Conservation (phyloP, 108 stramenopile genomes). For the Nannochloropsis oceanica region DNA sequence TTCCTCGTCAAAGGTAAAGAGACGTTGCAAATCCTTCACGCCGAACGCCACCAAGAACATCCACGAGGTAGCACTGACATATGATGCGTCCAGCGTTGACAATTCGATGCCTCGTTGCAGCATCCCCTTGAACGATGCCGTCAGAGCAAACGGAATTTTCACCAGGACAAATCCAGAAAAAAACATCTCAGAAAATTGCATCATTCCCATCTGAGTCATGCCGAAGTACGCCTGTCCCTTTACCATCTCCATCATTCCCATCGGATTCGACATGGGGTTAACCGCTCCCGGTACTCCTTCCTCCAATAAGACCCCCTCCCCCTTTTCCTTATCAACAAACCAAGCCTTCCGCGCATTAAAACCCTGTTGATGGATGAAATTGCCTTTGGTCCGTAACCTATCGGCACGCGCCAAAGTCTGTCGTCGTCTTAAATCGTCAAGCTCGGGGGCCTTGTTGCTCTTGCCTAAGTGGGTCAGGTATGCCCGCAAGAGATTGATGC, state of each 20-base stretch:
- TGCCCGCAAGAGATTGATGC: slow-evolving; percentile 27
- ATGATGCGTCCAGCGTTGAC: slow-evolving; percentile 71
- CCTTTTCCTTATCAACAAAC: slow-evolving; percentile 18
- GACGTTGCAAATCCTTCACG: slow-evolving; percentile 64
- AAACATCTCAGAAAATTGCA: slow-evolving; percentile 88
- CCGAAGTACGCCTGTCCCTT: slow-evolving; percentile 86
- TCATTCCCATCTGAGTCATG: slow-evolving; percentile 98
- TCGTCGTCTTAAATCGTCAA: slow-evolving; percentile 18
- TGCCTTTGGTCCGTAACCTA: slow-evolving; percentile 28
- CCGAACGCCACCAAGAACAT: slow-evolving; percentile 97
- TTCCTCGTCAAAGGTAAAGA: slow-evolving; percentile 70
- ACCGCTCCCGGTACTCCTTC: slow-evolving; percentile 33
- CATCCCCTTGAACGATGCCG: slow-evolving; percentile 88
- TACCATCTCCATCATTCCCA: slow-evolving; percentile 47
- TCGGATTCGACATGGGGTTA: slow-evolving; percentile 45
- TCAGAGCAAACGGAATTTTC: slow-evolving; percentile 84
- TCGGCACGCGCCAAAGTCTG: slow-evolving; percentile 27
- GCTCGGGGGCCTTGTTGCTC: slow-evolving; percentile 16
- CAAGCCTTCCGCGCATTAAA: slow-evolving; percentile 34
- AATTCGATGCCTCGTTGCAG: slow-evolving; percentile 86
- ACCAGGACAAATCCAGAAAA: slow-evolving; percentile 83
- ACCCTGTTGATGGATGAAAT: slow-evolving; percentile 9
- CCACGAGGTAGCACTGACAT: slow-evolving; percentile 77
- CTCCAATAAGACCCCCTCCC: slow-evolving; percentile 18
- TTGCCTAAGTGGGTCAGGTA: slow-evolving; percentile 10